Evolutionary conservation across 176 grass and related monocot genomes (phyloP).

Genomic region (Musa schizocarpa): DNA sequence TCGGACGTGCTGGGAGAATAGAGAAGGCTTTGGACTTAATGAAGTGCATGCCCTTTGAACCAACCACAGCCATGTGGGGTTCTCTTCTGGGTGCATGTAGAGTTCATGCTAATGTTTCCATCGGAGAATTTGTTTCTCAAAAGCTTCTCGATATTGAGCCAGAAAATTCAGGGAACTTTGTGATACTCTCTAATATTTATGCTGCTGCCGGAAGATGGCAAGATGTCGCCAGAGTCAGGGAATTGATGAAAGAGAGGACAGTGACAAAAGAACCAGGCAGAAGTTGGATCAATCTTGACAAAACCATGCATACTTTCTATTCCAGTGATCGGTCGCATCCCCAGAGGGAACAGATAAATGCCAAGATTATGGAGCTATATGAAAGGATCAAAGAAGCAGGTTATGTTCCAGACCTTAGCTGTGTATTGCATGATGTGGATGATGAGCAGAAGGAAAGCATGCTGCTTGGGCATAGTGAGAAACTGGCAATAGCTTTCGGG

Average conservation of each 20-base stretch:
- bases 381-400: conserved; percentile 55
- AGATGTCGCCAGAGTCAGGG: conserved; percentile 53
- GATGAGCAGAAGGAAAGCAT: conserved; percentile 73
- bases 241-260: conserved; percentile 50
- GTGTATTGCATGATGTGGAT: conserved; percentile 76
- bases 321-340: conserved; percentile 49
- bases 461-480: conserved; percentile 65
- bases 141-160: conserved; percentile 61
- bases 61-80: conserved; percentile 57
- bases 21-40: conserved; percentile 48
- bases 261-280: conserved; percentile 59
- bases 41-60: conserved; percentile 49
- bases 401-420: conserved; percentile 57
- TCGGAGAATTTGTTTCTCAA: conserved; percentile 49
- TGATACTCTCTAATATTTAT: conserved; percentile 84
- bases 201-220: conserved; percentile 61
- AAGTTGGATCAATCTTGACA: conserved; percentile 66
- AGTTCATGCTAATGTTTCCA: conserved; percentile 45
- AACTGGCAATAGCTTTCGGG: conserved; percentile 67
- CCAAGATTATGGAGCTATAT: conserved; percentile 45
- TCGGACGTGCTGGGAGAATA: conserved; percentile 53
- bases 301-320: conserved; percentile 49
- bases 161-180: conserved; percentile 74
- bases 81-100: conserved; percentile 62
- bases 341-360: conserved; percentile 46